Conservation (phyloP, 2,329 filamentous ascomycete genomes). For the Penicillium expansum region DNA sequence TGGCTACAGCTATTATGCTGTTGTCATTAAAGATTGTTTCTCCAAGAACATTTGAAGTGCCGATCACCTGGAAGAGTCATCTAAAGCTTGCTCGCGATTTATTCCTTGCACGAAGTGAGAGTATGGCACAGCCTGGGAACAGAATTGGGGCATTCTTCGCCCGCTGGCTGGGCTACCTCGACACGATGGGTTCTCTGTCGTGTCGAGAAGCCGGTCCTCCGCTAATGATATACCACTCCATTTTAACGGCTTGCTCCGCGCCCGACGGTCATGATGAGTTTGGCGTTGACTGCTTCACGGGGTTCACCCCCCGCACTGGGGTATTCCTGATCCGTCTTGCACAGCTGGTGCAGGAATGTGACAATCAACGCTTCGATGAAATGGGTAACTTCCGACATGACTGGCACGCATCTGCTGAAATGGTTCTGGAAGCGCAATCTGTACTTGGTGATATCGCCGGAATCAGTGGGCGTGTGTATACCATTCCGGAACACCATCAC, state of each 20-base stretch:
- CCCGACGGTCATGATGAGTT: slow-evolving; percentile 59
- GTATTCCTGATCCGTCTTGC: slow-evolving; percentile 70
- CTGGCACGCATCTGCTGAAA: slow-evolving; percentile 59
- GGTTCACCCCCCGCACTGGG: slow-evolving; percentile 71
- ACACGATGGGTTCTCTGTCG: slow-evolving; percentile 70
- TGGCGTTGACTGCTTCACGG: slow-evolving; percentile 76
- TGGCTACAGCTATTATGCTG: slow-evolving; percentile 82
- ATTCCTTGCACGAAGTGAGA: slow-evolving; percentile 64
- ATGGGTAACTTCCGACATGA: slow-evolving; percentile 49
- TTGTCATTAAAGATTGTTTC: slow-evolving; percentile 80
- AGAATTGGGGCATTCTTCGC: slow-evolving; percentile 70
- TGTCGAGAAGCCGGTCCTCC: slow-evolving; percentile 57
- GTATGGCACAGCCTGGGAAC: slow-evolving; percentile 52
- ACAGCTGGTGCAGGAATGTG: slow-evolving; percentile 66
- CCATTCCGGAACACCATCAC: slow-evolving; percentile 41
- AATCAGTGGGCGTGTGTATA: slow-evolving; percentile 46
- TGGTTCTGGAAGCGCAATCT: slow-evolving; percentile 56
- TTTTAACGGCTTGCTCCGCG: slow-evolving; percentile 48
- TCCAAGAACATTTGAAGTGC: slow-evolving; percentile 75
- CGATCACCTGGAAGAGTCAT: slow-evolving; percentile 77
- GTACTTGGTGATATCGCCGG: slow-evolving; percentile 62
- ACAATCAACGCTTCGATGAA: slow-evolving; percentile 61
- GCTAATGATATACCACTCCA: slow-evolving; percentile 51
- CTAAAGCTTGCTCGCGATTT: slow-evolving; percentile 72
- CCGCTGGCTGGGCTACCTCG: slow-evolving; percentile 81